Conservation (phyloP, 2,329 filamentous ascomycete species). For the Chlorencoelia australis region DNA sequence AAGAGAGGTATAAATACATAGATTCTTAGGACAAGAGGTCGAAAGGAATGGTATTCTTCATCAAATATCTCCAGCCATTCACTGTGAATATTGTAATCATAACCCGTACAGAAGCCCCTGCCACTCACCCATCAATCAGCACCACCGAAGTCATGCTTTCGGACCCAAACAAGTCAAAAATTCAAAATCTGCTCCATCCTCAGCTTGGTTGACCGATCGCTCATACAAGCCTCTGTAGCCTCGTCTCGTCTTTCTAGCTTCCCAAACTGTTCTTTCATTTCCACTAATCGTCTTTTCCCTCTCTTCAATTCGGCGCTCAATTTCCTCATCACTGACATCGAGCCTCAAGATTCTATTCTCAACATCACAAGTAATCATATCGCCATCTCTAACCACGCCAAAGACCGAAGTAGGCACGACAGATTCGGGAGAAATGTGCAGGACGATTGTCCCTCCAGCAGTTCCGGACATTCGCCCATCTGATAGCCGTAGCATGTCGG, state of each 20-base stretch:
- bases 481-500: slow-evolving; percentile 42
- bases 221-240: slow-evolving; percentile 52
- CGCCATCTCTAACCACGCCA: slow-evolving; percentile 38
- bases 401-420: slow-evolving; percentile 37
- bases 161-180: slow-evolving; percentile 42
- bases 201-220: slow-evolving; percentile 48
- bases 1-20: too few species aligned
- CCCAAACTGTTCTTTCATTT: slow-evolving; percentile 23
- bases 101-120: too few species aligned
- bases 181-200: slow-evolving; percentile 50
- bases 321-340: slow-evolving; percentile 21
- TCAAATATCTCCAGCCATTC: too few species aligned
- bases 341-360: slow-evolving; percentile 33
- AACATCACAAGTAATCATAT: slow-evolving; percentile 37
- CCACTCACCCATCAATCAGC: slow-evolving; percentile 29
- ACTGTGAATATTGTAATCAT: too few species aligned
- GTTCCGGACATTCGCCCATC: slow-evolving; percentile 47
- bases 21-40: too few species aligned
- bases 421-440: slow-evolving; percentile 44
- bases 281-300: slow-evolving; percentile 17
- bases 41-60: too few species aligned
- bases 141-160: not conserved
- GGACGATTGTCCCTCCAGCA: slow-evolving; percentile 42
- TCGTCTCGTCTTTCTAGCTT: slow-evolving; percentile 32
- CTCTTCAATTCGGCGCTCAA: slow-evolving; percentile 9